These are phyloP conservation scores for Aspergillus bombycis DNA, from an alignment of 2,329 filamentous ascomycete species.

Conservation along the genomic window DNA sequence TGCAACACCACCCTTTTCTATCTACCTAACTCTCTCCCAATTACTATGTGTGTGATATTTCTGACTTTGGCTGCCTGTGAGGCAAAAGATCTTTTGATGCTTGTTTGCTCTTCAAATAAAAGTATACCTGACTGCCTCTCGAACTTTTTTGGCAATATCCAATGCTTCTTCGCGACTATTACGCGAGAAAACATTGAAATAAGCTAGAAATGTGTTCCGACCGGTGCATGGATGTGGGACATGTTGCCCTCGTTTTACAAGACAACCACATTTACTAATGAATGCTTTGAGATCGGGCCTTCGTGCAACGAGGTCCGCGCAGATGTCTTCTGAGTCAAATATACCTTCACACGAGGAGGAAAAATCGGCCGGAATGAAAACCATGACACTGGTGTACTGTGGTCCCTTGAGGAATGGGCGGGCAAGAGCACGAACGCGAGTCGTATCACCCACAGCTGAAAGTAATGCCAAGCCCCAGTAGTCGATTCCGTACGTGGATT, in stretches of 20 bases:
- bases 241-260: not conserved
- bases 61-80: not conserved
- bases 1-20: not conserved
- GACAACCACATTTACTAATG: not conserved
- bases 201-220: not conserved
- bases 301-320: not conserved
- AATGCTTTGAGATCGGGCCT: constrained; percentile 5
- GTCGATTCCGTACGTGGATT: constrained; percentile 15
- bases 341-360: not conserved
- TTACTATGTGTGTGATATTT: not conserved
- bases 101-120: not conserved
- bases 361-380: constrained; percentile 9
- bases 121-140: not conserved
- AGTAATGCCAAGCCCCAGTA: constrained; percentile 8
- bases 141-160: not conserved
- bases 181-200: constrained; percentile 14
- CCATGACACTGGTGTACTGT: constrained; percentile 6
- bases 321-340: constrained; percentile 4
- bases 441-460: not conserved
- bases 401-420: constrained; percentile 7
- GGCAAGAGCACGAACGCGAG: not conserved
- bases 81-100: not conserved
- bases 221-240: not conserved
- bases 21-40: not conserved
- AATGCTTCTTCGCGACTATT: not conserved